Base-by-base conservation (phyloP, 2,329 filamentous ascomycete genomes). In the Hypocreales sp. region DNA sequence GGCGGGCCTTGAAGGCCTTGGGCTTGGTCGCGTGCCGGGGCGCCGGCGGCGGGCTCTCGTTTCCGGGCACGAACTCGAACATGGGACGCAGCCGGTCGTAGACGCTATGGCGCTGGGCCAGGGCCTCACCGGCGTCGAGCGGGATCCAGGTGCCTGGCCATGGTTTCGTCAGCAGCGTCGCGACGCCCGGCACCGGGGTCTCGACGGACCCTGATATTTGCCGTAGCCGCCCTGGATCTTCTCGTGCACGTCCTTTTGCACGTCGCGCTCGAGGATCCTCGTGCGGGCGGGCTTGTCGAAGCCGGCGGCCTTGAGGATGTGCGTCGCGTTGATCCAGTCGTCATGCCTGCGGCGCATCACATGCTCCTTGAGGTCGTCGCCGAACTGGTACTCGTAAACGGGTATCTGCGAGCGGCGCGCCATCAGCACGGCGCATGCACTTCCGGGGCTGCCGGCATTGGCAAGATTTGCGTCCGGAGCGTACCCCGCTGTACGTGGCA, bases 301-400 rank as follows among this genome's bases (percentile, higher is more conserved):
- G 30, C 87, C 87, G 35, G 90, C 90, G 22, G 92, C 83, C 49
- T 98, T 98, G 26, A 98, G 61, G 33, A 98, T 95, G 48, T 98
- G 90, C 29, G 90, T 98, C n/a, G 90, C 90, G 62, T 98, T 98
- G 58, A 98, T 90, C 84, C 87, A 98, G 55, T 95, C 75, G 53
- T 98, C 90, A 28, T 74, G 70, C 33, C 87, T 75, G 27, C 90
- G 73, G 51, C 90, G 79, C 90, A 98, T 98, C 38, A 95, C 80
- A 80, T 94, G 83, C 44, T 79, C 70, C 47, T 78, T 75, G 18
- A 74, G 48, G 48, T 92, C 83, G 39, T 63, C 65, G 20, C 77
- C 82, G 42, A 92, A 77, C 50, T 92, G 84, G 55, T 73, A 90
- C 49, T 95, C 90, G 50, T 90, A 94, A 8, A 95, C 87, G 20